phyloP scores from a whole-genome alignment of 495 filamentous ascomycete species.

The Neurospora hispaniola region DNA sequence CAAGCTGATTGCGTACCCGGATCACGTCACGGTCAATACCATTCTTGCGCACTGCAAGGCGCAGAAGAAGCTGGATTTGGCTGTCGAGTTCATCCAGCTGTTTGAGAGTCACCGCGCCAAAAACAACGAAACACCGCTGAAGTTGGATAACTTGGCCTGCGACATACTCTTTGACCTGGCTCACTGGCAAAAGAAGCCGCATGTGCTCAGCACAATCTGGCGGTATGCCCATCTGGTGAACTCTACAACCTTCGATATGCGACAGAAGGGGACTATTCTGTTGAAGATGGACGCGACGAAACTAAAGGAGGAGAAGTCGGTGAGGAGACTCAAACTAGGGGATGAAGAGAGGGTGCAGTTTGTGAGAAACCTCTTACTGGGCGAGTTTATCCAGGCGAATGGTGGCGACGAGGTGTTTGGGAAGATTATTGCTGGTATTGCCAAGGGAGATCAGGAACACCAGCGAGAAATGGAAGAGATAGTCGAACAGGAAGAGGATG shows the following conservation, averaged over 20 bases:
- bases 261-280: neutral
- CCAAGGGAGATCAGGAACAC: neutral
- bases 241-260: slow-evolving; percentile 14
- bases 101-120: slow-evolving; percentile 11
- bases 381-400: neutral
- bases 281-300: neutral
- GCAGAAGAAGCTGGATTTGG: slow-evolving; percentile 6
- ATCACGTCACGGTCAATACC: slow-evolving; percentile 24
- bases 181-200: slow-evolving; percentile 18
- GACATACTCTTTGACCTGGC: slow-evolving; percentile 23
- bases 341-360: neutral
- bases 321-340: neutral
- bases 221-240: slow-evolving; percentile 22
- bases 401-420: neutral
- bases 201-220: slow-evolving; percentile 28
- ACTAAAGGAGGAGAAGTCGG: neutral
- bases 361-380: neutral
- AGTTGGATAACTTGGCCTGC: slow-evolving; percentile 13
- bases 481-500: neutral
- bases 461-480: neutral
- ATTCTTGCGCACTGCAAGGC: slow-evolving; percentile 22
- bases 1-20: slow-evolving; percentile 3
- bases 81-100: slow-evolving; percentile 11
- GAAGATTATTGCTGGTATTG: neutral
- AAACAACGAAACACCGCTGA: neutral